Percentiles rank a stretch among this genome's conserved stretches.
phyloP scores from a whole-genome alignment of 2,329 filamentous ascomycete genomes.

The Clonostachys sp. region DNA sequence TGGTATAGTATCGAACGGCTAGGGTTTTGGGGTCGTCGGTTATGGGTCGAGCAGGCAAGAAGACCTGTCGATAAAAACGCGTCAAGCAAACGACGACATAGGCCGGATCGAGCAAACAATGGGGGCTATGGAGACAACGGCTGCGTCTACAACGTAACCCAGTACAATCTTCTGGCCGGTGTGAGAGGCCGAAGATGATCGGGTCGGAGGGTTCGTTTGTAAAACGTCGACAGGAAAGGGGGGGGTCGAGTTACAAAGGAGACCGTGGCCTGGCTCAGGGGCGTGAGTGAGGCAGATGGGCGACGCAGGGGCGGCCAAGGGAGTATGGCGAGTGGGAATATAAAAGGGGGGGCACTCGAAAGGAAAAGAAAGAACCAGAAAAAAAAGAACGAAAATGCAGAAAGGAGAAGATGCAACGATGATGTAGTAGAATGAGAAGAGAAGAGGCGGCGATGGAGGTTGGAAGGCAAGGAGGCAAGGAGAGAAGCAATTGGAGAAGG shows the following conservation, averaged over 20 bases:
- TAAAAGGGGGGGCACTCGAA: slow-evolving; percentile 11
- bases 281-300: neutral
- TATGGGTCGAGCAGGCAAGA: no score
- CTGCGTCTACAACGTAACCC: neutral
- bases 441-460: slow-evolving; percentile 15
- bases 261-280: neutral
- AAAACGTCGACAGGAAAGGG: no score
- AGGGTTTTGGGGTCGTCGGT: no score
- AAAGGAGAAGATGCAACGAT: neutral
- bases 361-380: slow-evolving; percentile 16
- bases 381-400: slow-evolving; percentile 9
- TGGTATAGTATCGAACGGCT: no score
- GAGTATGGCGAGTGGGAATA: slow-evolving; percentile 16
- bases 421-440: slow-evolving; percentile 5
- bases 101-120: no score
- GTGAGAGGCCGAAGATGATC: no score
- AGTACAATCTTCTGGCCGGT: no score
- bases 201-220: no score
- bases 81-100: no score
- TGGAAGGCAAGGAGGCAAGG: neutral
- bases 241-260: neutral
- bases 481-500: neutral
- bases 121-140: neutral
- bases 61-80: no score
- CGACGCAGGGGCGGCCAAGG: neutral